Percentiles rank a stretch among this genome's conserved stretches.
Conservation (phyloP, 75 land plant genomes). For the Cunninghamia lanceolata region DNA sequence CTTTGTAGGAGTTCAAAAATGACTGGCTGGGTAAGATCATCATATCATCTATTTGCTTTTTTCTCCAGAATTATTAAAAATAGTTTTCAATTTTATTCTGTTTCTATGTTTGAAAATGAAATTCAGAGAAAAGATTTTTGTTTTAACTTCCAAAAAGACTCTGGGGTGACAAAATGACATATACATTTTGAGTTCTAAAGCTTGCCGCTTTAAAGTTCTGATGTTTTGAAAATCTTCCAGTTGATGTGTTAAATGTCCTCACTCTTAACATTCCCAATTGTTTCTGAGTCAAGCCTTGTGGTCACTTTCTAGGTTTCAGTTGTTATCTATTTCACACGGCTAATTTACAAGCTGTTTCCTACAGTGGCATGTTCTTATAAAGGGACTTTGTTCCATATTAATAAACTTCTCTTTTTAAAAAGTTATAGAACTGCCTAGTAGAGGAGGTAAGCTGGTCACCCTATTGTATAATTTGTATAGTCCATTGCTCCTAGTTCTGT, state of each 20-base stretch:
- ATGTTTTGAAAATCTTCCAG: too few species aligned
- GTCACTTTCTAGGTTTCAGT: not conserved
- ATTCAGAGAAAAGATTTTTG: too few species aligned
- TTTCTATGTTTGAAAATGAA: too few species aligned
- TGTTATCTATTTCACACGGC: too few species aligned
- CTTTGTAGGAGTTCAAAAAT: slow-evolving; percentile 14
- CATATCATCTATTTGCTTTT: not conserved
- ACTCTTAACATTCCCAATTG: not conserved
- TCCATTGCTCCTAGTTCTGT: not conserved
- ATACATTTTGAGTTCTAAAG: not conserved
- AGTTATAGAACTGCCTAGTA: too few species aligned
- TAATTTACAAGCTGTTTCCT: too few species aligned
- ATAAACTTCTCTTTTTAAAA: too few species aligned
- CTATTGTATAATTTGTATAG: not conserved
- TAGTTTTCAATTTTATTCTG: not conserved
- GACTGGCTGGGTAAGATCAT: slow-evolving; percentile 35
- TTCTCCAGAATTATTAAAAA: not conserved
- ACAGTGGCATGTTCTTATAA: not conserved
- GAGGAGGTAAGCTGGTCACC: not conserved
- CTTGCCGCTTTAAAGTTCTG: not conserved
- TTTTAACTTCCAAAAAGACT: too few species aligned
- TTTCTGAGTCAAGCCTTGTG: not conserved
- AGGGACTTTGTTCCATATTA: too few species aligned
- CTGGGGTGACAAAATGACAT: not conserved
- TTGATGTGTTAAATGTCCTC: not conserved